phyloP scores from a whole-genome alignment of 2,329 filamentous ascomycete genomes.

The Orbilia brochopaga region DNA sequence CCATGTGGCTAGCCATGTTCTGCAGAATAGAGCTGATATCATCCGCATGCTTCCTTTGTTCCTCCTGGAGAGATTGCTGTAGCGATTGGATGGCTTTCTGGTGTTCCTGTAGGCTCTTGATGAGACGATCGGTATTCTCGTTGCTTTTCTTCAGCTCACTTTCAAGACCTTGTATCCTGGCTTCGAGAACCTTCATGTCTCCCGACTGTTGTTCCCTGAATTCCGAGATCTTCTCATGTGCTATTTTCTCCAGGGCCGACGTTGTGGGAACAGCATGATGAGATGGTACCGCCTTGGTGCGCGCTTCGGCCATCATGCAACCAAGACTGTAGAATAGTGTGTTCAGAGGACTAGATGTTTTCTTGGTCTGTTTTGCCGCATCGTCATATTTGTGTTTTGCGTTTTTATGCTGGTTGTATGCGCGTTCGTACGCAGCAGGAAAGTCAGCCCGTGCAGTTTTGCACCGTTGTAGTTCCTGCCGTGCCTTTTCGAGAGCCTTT shows the following conservation, averaged over 20 bases:
- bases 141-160: conserved; percentile 10
- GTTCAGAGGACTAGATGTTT: conserved; percentile 8
- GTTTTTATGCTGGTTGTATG: neutral
- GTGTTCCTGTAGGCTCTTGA: neutral
- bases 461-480: conserved; percentile 6
- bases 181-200: neutral
- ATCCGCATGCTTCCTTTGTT: neutral
- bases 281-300: neutral
- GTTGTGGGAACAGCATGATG: neutral
- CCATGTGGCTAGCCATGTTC: neutral
- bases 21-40: neutral
- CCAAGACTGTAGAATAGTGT: neutral
- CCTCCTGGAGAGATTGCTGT: neutral
- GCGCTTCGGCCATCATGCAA: neutral
- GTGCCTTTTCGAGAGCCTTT: neutral
- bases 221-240: neutral
- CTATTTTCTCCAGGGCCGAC: neutral
- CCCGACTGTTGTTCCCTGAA: neutral
- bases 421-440: conserved; percentile 9
- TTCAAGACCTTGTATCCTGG: neutral
- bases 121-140: neutral
- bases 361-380: neutral
- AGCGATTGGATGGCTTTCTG: conserved; percentile 8
- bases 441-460: conserved; percentile 15
- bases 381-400: conserved; percentile 20